Evolutionary conservation across 306 rosid genomes (phyloP).

Genomic region (Casuarina cunninghamiana): DNA sequence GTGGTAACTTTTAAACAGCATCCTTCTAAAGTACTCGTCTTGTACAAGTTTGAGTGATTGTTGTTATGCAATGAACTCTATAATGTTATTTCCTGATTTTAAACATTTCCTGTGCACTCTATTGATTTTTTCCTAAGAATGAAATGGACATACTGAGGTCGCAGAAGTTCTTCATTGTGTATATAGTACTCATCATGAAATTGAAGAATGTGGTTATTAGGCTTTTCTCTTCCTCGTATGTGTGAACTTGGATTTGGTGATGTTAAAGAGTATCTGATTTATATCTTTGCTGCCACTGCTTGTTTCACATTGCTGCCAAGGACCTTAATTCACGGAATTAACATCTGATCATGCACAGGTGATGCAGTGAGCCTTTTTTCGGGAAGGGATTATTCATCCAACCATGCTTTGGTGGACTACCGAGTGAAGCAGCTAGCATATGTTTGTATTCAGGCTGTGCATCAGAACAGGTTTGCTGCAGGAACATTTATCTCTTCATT

Average conservation of each 20-base stretch:
- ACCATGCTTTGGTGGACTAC: conserved; percentile 66
- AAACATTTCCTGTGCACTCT: background rate
- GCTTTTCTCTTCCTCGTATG: conserved; percentile 8
- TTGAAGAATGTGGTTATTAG: background rate
- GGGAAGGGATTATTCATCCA: conserved; percentile 63
- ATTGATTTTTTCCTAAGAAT: background rate
- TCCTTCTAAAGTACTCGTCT: conserved; percentile 3
- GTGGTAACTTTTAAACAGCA: conserved; percentile 52
- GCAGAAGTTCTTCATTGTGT: background rate
- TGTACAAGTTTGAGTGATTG: conserved; percentile 1
- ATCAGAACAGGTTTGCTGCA: conserved; percentile 73
- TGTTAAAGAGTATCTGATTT: conserved; percentile 13
- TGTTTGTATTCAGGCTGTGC: conserved; percentile 68
- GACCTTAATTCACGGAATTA: conserved; percentile 12
- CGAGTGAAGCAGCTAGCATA: conserved; percentile 74
- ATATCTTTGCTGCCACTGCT: conserved; percentile 18
- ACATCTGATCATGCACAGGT: conserved; percentile 51
- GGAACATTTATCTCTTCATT: background rate
- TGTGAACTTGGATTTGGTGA: conserved; percentile 17
- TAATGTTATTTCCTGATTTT: background rate
- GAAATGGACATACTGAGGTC: background rate
- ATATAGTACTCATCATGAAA: background rate
- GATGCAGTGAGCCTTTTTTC: conserved; percentile 62
- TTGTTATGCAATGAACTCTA: background rate
- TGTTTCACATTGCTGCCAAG: conserved; percentile 10